Evolutionary conservation across 2,329 filamentous ascomycete genomes (phyloP), one percentile per base, ranked within the genome.

Genomic region (Hortaea werneckii): DNA sequence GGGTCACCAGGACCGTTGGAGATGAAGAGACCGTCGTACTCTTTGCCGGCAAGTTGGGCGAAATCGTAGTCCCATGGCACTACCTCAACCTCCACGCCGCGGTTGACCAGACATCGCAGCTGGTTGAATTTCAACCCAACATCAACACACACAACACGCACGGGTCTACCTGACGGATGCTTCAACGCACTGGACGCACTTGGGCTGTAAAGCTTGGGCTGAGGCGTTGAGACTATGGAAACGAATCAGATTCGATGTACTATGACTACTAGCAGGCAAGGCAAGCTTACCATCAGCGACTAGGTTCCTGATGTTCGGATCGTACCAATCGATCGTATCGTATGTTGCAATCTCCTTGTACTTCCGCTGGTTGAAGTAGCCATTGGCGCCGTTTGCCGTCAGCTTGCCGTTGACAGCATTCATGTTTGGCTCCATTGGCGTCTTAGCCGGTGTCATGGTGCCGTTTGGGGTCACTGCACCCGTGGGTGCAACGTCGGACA

Each of bases 111-210:
- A 71, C 92, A 98, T 56, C 92, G 80, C 58, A 98, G 77, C 72
- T 98, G 92, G 72, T 96, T 98, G 72, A 87, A 95, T 71, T 98
- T 98, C 75, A 96, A 82, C 65, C 92, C 92, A 57, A 98, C 90
- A 71, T 98, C 92, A 57, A 98, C 79, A 65, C 88, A 95, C 42
- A 96, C 75, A 50, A 98, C 82, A 63, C 89, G 86, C 48, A 96
- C 77, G 42, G 83, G 77, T 58, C 89, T 85, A 51, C 90, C 92
- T 46, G 87, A 94, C 37, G 89, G 85, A 69, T 95, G 88, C 68
- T 86, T 83, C 58, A 94, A 77, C 52, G 83, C 80, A 58, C 75
- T 77, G 48, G 80, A 77, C 30, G 80, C 69, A 53, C 80, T 79
- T 44, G 89, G 88, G 58, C 81, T 80, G 71, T 90, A 96, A 47